Conservation (phyloP, 2,329 filamentous ascomycete genomes). For the Penicillium sp. region DNA sequence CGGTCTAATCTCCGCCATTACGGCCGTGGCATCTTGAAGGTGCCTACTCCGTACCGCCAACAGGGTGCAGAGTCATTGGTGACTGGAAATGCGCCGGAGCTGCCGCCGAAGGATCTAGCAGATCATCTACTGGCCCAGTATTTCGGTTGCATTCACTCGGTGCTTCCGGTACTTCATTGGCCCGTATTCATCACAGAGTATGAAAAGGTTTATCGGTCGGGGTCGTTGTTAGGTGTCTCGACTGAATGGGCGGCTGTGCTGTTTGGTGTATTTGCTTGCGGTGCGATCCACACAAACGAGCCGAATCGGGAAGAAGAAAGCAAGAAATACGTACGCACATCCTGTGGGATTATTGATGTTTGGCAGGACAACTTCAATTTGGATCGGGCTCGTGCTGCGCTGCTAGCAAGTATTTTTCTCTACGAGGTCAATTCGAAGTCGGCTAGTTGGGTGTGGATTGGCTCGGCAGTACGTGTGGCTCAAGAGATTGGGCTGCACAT, state of each 20-base stretch:
- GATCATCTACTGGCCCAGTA: constrained; percentile 76
- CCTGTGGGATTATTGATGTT: constrained; percentile 69
- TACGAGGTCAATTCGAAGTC: constrained; percentile 85
- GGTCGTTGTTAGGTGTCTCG: constrained; percentile 60
- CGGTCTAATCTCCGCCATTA: constrained; percentile 71
- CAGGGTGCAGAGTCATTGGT: constrained; percentile 51
- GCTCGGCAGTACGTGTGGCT: constrained; percentile 72
- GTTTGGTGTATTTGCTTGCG: constrained; percentile 80
- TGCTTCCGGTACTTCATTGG: constrained; percentile 86
- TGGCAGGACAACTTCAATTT: constrained; percentile 78
- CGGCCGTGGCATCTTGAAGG: constrained; percentile 76
- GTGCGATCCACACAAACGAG: constrained; percentile 68
- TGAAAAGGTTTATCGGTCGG: constrained; percentile 70
- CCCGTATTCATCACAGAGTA: constrained; percentile 75
- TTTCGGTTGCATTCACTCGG: constrained; percentile 71
- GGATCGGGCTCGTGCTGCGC: constrained; percentile 69
- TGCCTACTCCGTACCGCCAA: constrained; percentile 67
- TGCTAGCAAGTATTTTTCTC: constrained; percentile 75
- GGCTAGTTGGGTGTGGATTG: constrained; percentile 82
- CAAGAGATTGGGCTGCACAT: constrained; percentile 81
- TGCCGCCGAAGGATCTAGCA: constrained; percentile 69
- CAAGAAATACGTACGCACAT: constrained; percentile 68
- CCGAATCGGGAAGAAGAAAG: constrained; percentile 59
- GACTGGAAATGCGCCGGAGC: constrained; percentile 57
- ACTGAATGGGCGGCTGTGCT: constrained; percentile 76